phyloP scores from a whole-genome alignment of 345 rosid species.

The Orychophragmus violaceus region DNA sequence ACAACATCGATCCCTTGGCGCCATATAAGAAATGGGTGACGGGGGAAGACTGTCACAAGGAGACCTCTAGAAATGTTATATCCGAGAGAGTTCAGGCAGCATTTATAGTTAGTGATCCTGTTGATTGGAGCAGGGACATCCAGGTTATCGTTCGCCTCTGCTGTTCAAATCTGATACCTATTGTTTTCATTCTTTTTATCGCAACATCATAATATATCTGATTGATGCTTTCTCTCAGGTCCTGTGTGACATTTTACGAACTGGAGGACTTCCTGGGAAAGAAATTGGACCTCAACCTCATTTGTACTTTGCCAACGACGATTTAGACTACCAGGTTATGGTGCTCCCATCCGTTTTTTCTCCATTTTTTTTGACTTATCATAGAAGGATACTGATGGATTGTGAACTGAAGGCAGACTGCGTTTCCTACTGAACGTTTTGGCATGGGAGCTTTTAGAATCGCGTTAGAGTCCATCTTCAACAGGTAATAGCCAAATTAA shows the following conservation, averaged over 20 bases:
- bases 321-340: conserved; percentile 76
- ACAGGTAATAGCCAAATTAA: conserved; percentile 41
- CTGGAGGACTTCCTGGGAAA: conserved; percentile 83
- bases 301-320: conserved; percentile 74
- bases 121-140: conserved; percentile 91
- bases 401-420: conserved; percentile 49
- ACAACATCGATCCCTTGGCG: conserved; percentile 76
- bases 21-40: conserved; percentile 58
- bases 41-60: conserved; percentile 24
- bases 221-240: conserved; percentile 41
- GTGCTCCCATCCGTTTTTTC: neutral
- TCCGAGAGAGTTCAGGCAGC: conserved; percentile 74
- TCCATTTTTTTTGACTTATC: neutral
- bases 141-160: conserved; percentile 43
- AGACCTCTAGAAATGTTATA: conserved; percentile 19
- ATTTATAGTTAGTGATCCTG: conserved; percentile 79
- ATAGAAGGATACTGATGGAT: conserved; percentile 32
- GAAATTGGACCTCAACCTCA: conserved; percentile 55
- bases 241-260: conserved; percentile 77
- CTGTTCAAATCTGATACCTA: neutral
- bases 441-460: conserved; percentile 94
- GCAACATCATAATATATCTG: neutral
- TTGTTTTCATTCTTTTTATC: neutral
- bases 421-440: conserved; percentile 79
- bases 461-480: conserved; percentile 74